Percentiles rank a stretch among this genome's conserved stretches.
phyloP scores from a whole-genome alignment of 306 rosid genomes.

The Aeschynomene evenia region DNA sequence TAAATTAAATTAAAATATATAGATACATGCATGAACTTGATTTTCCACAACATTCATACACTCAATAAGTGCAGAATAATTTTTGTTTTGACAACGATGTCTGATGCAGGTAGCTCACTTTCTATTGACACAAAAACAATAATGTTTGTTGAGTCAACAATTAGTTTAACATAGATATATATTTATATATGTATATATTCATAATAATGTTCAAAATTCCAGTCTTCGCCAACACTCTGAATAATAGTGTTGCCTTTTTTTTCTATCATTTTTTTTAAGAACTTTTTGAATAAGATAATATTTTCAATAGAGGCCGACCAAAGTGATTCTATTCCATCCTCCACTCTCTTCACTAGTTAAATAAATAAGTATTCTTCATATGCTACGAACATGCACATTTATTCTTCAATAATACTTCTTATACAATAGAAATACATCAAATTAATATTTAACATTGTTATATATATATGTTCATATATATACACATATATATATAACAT shows the following conservation, averaged over 20 bases:
- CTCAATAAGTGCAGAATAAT: slow-evolving; percentile 36
- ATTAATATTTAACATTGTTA: too few relatives aligned
- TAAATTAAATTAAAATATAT: not conserved
- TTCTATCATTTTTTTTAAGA: too few relatives aligned
- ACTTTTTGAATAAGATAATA: slow-evolving; percentile 35
- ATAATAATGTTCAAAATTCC: slow-evolving; percentile 37
- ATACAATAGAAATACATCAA: too few relatives aligned
- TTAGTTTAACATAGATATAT: slow-evolving; percentile 16
- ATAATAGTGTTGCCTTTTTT: slow-evolving; percentile 31
- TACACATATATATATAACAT: too few relatives aligned
- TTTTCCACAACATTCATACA: slow-evolving; percentile 5
- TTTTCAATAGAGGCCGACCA: slow-evolving; percentile 89
- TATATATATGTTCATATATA: too few relatives aligned
- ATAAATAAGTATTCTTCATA: slow-evolving; percentile 41
- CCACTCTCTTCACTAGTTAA: slow-evolving; percentile 52
- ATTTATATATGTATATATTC: too few relatives aligned
- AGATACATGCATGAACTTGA: not conserved
- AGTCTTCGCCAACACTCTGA: slow-evolving; percentile 58
- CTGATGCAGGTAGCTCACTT: slow-evolving; percentile 24
- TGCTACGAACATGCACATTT: slow-evolving; percentile 37
- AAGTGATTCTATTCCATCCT: slow-evolving; percentile 84
- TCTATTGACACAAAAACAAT: slow-evolving; percentile 28
- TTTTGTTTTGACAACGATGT: slow-evolving; percentile 33
- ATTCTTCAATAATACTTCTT: too few relatives aligned
- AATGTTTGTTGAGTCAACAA: slow-evolving; percentile 47